Base-by-base conservation (phyloP, 202 grass and related monocot species). In the Cymbopogon flexuosus region DNA sequence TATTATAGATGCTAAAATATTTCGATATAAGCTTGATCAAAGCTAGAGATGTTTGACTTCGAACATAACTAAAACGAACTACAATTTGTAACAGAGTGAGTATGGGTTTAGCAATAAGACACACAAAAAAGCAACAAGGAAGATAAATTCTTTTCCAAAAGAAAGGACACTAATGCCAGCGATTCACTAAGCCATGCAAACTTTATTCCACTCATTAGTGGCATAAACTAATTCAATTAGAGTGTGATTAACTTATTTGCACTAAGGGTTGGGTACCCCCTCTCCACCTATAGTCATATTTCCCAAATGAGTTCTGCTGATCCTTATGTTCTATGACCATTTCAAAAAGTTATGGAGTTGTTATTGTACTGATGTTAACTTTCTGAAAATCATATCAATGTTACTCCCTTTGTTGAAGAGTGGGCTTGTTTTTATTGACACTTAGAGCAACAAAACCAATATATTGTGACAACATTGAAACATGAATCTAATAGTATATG, bases 171-270 rank as follows among this genome's bases (percentile, higher is more conserved):
- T 9, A 39, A 4, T 46, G 63, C 27, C 5, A 72, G 24, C 43
- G 46, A 13, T 10, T 75, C 13, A 75, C 13, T 76, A 57, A 5
- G 29, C 24, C 27, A 73, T 57, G 14, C 23, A 46, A 72, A 60
- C 18, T 69, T 78, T 61, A 76, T 33, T 54, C 47, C 5, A 63
- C n/a, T 77, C 35, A 78, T 83, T 30, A 64, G 59, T 64, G 34
- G 40, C 16, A 81, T 12, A 22, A 75, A 49, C 24, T 34, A 76
- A 77, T 18, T 5, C 6, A 72, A 35, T 8, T 36, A 58, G 16
- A 61, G 23, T 7, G 11, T 57, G 5, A 16, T 34, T 65, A 52
- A 30, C 22, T 27, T 57, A 6, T 70, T 62, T 35, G 35, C 57
- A 45, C 35, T 45, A 62, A 69, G 6, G 51, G 75, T 67, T 4